Evolutionary conservation across 2,329 filamentous ascomycete genomes (phyloP).

Genomic region (Monilinia polystroma): DNA sequence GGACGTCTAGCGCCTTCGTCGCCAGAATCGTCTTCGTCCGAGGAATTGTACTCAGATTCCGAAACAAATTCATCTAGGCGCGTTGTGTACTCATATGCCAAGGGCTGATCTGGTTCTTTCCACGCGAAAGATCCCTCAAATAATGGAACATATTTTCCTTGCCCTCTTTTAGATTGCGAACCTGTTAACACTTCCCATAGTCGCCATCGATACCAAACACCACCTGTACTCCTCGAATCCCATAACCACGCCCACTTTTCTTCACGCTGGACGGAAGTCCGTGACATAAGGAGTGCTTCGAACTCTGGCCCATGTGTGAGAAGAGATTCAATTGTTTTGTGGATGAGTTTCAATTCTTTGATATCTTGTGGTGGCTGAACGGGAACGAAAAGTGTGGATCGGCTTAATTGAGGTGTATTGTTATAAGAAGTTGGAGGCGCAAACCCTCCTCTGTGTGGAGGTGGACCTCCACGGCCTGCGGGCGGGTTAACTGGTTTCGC

Average conservation of each 20-base stretch:
- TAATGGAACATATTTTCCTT: constrained; percentile 59
- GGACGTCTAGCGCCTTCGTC: constrained; percentile 47
- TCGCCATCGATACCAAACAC: constrained; percentile 90
- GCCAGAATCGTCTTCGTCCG: constrained; percentile 74
- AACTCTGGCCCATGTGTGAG: constrained; percentile 81
- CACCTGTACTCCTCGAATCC: constrained; percentile 75
- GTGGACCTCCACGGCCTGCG: constrained; percentile 48
- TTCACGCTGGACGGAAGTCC: constrained; percentile 77
- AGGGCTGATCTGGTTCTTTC: constrained; percentile 68
- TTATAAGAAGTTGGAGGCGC: constrained; percentile 74
- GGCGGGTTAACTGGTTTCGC: constrained; percentile 60
- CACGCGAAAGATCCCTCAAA: constrained; percentile 79
- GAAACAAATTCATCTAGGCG: constrained; percentile 75
- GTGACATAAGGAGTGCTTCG: constrained; percentile 87
- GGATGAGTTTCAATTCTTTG: constrained; percentile 76
- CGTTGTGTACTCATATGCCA: constrained; percentile 81
- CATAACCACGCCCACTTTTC: constrained; percentile 95
- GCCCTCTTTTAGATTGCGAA: constrained; percentile 47
- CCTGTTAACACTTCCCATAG: constrained; percentile 84
- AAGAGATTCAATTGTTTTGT: constrained; percentile 80
- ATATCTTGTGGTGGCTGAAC: constrained; percentile 76
- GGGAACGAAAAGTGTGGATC: constrained; percentile 60
- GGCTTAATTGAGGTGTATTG: constrained; percentile 43
- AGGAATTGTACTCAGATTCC: constrained; percentile 82
- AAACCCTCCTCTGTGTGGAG: constrained; percentile 60